Base-by-base conservation (phyloP, 1,284 basidiomycete species). In the Schizophyllum amplum region DNA sequence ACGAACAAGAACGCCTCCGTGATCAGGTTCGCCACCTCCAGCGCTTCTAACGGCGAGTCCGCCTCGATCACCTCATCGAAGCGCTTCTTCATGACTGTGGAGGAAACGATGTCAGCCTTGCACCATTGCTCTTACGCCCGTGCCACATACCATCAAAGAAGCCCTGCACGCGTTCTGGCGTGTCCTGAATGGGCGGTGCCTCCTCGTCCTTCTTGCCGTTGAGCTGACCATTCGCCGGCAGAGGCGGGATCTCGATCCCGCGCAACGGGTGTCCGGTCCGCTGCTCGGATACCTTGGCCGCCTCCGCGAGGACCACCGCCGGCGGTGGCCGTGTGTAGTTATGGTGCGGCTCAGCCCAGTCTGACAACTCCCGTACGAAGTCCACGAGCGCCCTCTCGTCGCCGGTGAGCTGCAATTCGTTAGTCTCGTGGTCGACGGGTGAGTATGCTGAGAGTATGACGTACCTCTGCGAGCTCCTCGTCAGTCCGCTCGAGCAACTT, bases 301-400 rank as follows among this genome's bases (percentile, higher is more conserved):
- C 85, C 66, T 90, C 87, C 5, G 86, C 86, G 24, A 89, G 72
- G 24, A 89, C 86, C 9, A 79, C 77, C 4, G 80, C 71, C 1
- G 87, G 80, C 23, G 82, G 82, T 9, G 87, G 88, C 5, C 88
- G 83, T 27, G 80, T 75, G 63, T 86, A 74, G 59, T 87, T 76
- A 61, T 90, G 87, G 66, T 87, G 84, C 6, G 85, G 86, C 59
- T 81, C 83, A 21, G 90, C 74, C 89, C 89, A 92, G 55, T 83
- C 77, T 33, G 84, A 78, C 50, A 91, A 68, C 5, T 79, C 78
- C 26, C 72, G 73, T 9, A 80, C 78, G 67, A 81, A 90, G 27
- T 83, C 73, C 49, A 83, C 71, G 47, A 90, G 74, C 22, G 70
- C 66, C 17, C 67, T 63, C 64, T 91, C 88, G 52, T 86, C 82